Base-by-base conservation (phyloP, 495 filamentous ascomycete genomes). In the Penicillium macrosclerotiorum region DNA sequence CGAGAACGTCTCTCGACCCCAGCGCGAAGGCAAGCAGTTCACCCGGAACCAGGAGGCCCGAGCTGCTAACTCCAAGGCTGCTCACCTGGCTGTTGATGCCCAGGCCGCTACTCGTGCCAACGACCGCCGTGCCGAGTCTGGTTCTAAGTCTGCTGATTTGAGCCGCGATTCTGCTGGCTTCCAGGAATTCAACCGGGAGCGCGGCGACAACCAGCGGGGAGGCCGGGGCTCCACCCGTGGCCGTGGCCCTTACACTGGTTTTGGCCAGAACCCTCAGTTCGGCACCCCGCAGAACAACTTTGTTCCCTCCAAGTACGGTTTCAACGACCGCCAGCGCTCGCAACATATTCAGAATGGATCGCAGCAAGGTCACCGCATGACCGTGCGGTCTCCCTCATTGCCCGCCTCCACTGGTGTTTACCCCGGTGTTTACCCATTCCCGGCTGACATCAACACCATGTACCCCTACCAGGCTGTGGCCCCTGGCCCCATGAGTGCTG, bases 401-500 rank as follows among this genome's bases (percentile, higher is more conserved):
- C 65, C 73, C 11, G 68, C 64, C 27, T 68, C 73, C 9, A 58
- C 45, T 33, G 50, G 61, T 27, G 59, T 66, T 52, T 74, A 73
- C 33, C 55, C 44, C 36, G 41, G 49, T 45, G 57, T 64, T 24
- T 75, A 69, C 41, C 62, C 65, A 26, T 62, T 55, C 52, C 65
- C 64, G 6, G 45, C 58, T 1, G 67, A 73, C 8, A 66, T 73
- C 37, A 74, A 70, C 55, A 52, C 63, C 9, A 71, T 69, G 60
- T 77, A 73, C 62, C 68, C 68, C 49, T 82, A 80, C 41, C 74
- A 72, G 35, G 47, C 65, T 32, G 64, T 77, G 51, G 79, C 81
- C 45, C 64, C 83, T 24, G 71, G 66, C 11, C 66, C 72, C 4
- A 82, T 88, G 76, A 81, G 69, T 38, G 78, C 82, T n/a, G 55